These are phyloP conservation scores for Rossbeevera mucosa DNA, from an alignment of 768 basidiomycete species.

Conservation along the genomic window DNA sequence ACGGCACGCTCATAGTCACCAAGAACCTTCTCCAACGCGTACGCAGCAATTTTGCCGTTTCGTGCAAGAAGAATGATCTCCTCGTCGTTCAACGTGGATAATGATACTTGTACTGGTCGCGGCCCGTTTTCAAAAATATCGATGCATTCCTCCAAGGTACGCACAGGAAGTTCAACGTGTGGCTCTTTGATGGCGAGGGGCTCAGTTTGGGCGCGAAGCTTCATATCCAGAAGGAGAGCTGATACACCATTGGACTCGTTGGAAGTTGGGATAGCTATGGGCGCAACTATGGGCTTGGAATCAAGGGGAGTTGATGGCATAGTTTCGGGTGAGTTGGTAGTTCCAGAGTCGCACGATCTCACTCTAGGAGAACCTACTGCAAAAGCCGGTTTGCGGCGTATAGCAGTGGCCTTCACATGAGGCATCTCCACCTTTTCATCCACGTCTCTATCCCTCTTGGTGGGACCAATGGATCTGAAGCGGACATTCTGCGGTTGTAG, in stretches of 20 bases:
- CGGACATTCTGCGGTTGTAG: conserved; percentile 29
- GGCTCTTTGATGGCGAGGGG: conserved; percentile 12
- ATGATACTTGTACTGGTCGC: conserved; percentile 49
- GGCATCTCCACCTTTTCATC: conserved; percentile 20
- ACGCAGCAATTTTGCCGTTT: conserved; percentile 91
- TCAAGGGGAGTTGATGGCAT: conserved; percentile 12
- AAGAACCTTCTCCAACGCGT: conserved; percentile 93
- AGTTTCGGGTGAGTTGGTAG: conserved; percentile 15
- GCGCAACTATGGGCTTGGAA: conserved; percentile 21
- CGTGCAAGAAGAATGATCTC: conserved; percentile 86
- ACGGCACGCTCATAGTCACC: conserved; percentile 88
- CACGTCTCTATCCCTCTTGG: conserved; percentile 19
- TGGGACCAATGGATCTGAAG: conserved; percentile 23
- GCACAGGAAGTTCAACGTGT: conserved; percentile 19
- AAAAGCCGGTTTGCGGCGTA: conserved; percentile 22
- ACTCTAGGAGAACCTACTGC: conserved; percentile 22
- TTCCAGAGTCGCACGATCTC: conserved; percentile 11
- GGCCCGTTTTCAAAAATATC: conserved; percentile 76
- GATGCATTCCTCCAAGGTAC: conserved; percentile 73
- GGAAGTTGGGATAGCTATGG: conserved; percentile 19
- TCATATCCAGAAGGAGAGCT: conserved; percentile 31
- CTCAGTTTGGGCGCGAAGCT: conserved; percentile 27
- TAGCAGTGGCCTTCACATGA: conserved; percentile 8
- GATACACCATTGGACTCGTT: conserved; percentile 23
- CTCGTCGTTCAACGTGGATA: conserved; percentile 77